Base-by-base conservation (phyloP, 192 early-diverging fungal genomes). In the Piromyces finnis region DNA sequence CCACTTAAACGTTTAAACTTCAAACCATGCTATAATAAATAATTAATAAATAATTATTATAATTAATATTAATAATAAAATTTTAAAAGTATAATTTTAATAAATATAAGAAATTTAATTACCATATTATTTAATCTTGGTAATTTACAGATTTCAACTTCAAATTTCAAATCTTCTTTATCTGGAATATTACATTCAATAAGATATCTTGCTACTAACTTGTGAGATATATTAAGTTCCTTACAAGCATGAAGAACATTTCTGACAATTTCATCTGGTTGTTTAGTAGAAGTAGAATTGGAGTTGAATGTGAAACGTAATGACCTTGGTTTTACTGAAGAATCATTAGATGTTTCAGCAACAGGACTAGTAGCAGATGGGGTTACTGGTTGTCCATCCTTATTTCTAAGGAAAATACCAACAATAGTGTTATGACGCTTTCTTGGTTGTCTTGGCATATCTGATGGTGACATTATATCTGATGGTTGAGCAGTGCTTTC, bases 231-330 rank as follows among this genome's bases (percentile, higher is more conserved):
- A 28, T 82, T 83, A 77, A 85, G 80, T 78, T 80, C 84, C 28
- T 83, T 84, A 78, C 86, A 84, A 13, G 85, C 81, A n/a, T 77
- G 78, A 29, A 83, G 78, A 29, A 91, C 88, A 77, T 86, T 84
- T 29, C 82, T 77, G 17, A 89, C 83, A 80, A 91, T 89, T 27
- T 91, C 90, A 39, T 91, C 87, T 18, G 90, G 90, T 16, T 86
- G 87, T 79, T 88, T 88, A 37, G 87, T 84, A 22, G 86, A 88
- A 39, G 90, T 91, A 12, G 90, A 89, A 84, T 87, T 89, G 26
- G 86, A 87, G 82, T 91, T 91, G 85, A 91, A 91, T 12, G 90
- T 91, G 82, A 91, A 91, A 59, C 90, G 80, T 29, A 91, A 84
- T 29, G 90, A 91, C 17, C 90, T 84, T 30, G 90, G 90, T 79